These are phyloP conservation scores for Coniophora puteana DNA, from an alignment of 1,284 basidiomycete species.

Conservation along the genomic window DNA sequence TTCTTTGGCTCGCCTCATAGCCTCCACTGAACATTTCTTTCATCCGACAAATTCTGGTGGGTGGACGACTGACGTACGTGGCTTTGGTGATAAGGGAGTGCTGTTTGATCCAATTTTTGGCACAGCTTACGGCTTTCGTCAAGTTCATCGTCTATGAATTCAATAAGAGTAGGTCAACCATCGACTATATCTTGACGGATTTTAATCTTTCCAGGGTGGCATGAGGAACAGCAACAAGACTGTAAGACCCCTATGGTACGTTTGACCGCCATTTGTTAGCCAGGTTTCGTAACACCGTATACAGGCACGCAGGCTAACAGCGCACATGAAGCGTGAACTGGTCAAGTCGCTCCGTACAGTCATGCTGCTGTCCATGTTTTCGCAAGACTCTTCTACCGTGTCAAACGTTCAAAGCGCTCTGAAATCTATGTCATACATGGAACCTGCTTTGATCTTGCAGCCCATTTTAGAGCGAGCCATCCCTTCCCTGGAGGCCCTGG, in stretches of 20 bases:
- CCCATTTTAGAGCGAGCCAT: conserved; percentile 85
- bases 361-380: conserved; percentile 87
- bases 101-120: too few relatives aligned
- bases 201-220: conserved; percentile 52
- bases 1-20: conserved; percentile 79
- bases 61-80: conserved; percentile 66
- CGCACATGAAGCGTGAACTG: conserved; percentile 80
- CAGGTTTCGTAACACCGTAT: conserved; percentile 7
- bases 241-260: conserved; percentile 79
- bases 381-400: conserved; percentile 66
- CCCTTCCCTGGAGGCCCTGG: conserved; percentile 83
- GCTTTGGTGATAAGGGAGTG: conserved; percentile 6
- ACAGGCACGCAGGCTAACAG: conserved; percentile 74
- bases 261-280: conserved; percentile 4
- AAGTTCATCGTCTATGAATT: conserved; percentile 87
- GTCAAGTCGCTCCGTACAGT: conserved; percentile 83
- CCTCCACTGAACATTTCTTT: conserved; percentile 88
- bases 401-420: conserved; percentile 66
- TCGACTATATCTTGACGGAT: not conserved
- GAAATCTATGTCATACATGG: conserved; percentile 77
- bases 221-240: conserved; percentile 74
- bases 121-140: conserved; percentile 76
- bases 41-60: conserved; percentile 76
- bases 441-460: conserved; percentile 85
- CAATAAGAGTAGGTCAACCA: conserved; percentile 59